phyloP scores from a whole-genome alignment of 1,139 yeast genomes.

The Yamadazyma membranifaciens region DNA sequence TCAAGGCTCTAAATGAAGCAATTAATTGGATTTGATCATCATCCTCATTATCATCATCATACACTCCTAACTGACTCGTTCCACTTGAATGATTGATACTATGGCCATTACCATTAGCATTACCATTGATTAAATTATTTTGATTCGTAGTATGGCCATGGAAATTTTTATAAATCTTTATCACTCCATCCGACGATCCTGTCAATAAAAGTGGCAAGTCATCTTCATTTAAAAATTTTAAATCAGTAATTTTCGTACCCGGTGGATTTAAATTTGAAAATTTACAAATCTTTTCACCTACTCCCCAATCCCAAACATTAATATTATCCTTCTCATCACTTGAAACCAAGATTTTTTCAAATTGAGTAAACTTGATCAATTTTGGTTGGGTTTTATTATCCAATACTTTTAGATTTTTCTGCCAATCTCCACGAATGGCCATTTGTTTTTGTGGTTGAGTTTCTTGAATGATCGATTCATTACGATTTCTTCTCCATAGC shows the following conservation, averaged over 20 bases:
- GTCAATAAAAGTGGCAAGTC: conserved; percentile 81
- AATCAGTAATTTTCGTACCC: conserved; percentile 85
- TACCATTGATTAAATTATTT: not conserved
- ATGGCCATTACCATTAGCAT: not conserved
- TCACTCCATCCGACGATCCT: conserved; percentile 92
- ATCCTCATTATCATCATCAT: conserved; percentile 19
- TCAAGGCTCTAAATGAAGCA: conserved; percentile 91
- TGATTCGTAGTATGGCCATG: conserved; percentile 34
- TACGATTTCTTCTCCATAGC: conserved; percentile 87
- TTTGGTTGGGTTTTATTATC: conserved; percentile 82
- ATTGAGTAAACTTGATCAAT: conserved; percentile 78
- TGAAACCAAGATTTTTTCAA: conserved; percentile 79
- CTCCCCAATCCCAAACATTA: conserved; percentile 88
- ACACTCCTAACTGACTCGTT: not conserved
- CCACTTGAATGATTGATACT: not conserved
- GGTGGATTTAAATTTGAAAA: conserved; percentile 85
- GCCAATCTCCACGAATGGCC: conserved; percentile 88
- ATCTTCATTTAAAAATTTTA: conserved; percentile 87
- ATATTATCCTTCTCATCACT: conserved; percentile 85
- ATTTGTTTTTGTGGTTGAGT: conserved; percentile 88
- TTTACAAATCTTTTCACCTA: conserved; percentile 52
- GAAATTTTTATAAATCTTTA: conserved; percentile 79
- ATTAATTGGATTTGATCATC: conserved; percentile 54
- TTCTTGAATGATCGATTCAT: conserved; percentile 79
- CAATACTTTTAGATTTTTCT: conserved; percentile 55